Base-by-base conservation (phyloP, 2,329 filamentous ascomycete genomes). In the Phialocephala subalpina region DNA sequence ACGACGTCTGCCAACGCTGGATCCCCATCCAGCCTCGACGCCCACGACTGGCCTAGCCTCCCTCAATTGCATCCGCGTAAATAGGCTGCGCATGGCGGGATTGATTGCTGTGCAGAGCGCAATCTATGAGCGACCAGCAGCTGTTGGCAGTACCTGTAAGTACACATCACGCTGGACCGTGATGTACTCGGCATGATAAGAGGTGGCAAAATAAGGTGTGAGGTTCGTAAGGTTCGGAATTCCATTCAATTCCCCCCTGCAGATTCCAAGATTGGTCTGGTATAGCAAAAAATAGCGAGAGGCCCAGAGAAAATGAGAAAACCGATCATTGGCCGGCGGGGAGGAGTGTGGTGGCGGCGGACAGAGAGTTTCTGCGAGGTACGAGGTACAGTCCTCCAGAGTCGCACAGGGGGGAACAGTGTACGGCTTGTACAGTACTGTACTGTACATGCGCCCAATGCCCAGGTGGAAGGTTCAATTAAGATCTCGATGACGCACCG, bases 401-500 rank as follows among this genome's bases (percentile, higher is more conserved):
- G n/a, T 45, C 16, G 55, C 52, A 25, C 11, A 36, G 14, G 38
- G n/a, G 7, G n/a, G 11, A 8, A 29, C 16, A 12, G 35, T 35
- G 27, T 47, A 57, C 1, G n/a, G 20, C 8, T 7, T 40, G 16
- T 45, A 33, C 12, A 2, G 35, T 53, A 47, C 59, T 12, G 20
- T 56, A 36, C 49, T 56, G 49, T 12, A 29, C 18, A 33, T 45
- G 40, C 42, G 40, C 45, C 11, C 20, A 16, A 60, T 33, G 27
- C 58, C 25, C 16, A 47, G 22, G 20, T 36, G 25, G 42, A 60
- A 33, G 20, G 49, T 16, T 25, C 27, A 45, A 36, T 35, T 22
- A 38, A 63, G 53, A 52, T 57, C 52, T 62, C 36, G 53, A 58
- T 58, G 55, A 49, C 55, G 53, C 61, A 58, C 61, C 53, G 61